A percentile compares a stretch with the other conserved stretches of the same genome.
Conservation (phyloP, 73 alveolate genomes). For the Paramecium biaurelia region DNA sequence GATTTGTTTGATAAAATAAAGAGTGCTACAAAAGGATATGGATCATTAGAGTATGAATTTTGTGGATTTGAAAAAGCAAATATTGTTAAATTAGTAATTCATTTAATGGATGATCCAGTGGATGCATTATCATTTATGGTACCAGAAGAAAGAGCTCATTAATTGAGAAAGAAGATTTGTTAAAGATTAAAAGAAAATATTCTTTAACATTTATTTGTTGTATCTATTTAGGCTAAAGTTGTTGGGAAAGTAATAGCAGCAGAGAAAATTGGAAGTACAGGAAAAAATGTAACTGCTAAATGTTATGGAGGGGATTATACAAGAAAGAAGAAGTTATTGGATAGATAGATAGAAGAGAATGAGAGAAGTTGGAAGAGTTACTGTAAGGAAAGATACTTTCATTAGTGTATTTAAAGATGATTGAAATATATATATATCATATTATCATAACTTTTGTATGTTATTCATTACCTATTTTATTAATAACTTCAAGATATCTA, state of each 20-base stretch:
- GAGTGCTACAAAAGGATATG: constrained; percentile 79
- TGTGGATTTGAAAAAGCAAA: constrained; percentile 74
- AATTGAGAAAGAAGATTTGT: constrained; percentile 68
- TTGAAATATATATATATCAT: neutral
- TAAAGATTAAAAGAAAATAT: constrained; percentile 71
- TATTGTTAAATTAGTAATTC: constrained; percentile 71
- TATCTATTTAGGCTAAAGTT: constrained; percentile 87
- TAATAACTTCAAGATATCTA: neutral
- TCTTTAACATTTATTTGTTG: constrained; percentile 79
- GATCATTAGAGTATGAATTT: constrained; percentile 87
- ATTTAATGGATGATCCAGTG: constrained; percentile 82
- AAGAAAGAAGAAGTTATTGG: constrained; percentile 87
- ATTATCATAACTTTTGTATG: neutral
- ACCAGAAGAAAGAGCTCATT: constrained; percentile 75
- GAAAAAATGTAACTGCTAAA: constrained; percentile 78
- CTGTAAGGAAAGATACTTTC: constrained; percentile 66
- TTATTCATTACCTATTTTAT: neutral
- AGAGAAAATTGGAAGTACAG: constrained; percentile 63
- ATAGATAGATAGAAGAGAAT: constrained; percentile 81
- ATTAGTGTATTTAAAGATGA: constrained; percentile 53
- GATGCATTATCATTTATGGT: constrained; percentile 91
- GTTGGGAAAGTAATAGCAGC: constrained; percentile 94
- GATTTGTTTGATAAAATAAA: constrained; percentile 87
- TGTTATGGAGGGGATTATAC: constrained; percentile 93
- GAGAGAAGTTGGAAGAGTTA: constrained; percentile 76